Evolutionary conservation across 805 yeast species (phyloP).

Genomic region (Saccharomyces cerevisiae): DNA sequence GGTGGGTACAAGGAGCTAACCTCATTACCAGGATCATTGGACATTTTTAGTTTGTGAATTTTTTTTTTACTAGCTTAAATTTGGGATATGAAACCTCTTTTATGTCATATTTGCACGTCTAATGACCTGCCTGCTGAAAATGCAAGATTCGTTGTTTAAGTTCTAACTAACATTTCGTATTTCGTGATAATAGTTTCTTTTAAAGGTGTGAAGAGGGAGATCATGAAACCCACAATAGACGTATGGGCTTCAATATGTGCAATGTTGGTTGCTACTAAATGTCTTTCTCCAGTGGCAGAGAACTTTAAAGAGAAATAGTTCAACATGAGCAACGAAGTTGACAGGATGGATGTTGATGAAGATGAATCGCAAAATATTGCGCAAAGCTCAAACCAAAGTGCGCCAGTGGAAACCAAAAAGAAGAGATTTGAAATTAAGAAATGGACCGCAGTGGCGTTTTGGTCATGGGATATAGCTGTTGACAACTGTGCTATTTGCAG

Average conservation of each 20-base stretch:
- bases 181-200: background rate
- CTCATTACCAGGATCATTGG: slow-evolving; percentile 20
- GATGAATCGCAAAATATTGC: slow-evolving; percentile 2
- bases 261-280: background rate
- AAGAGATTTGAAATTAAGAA: slow-evolving; percentile 87
- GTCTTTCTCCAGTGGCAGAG: background rate
- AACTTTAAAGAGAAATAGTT: background rate
- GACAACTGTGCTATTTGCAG: slow-evolving; percentile 98
- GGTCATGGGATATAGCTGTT: slow-evolving; percentile 97
- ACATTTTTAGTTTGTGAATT: background rate
- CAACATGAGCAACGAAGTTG: slow-evolving; percentile 14
- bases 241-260: background rate
- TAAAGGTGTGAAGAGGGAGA: background rate
- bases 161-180: background rate
- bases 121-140: background rate
- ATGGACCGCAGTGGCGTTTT: slow-evolving; percentile 99
- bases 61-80: background rate
- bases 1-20: slow-evolving; percentile 82
- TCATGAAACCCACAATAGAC: background rate
- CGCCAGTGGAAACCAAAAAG: slow-evolving; percentile 31
- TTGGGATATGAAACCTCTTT: background rate
- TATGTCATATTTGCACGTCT: background rate
- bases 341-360: slow-evolving; percentile 24
- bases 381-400: background rate
- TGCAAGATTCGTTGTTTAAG: background rate